phyloP scores from a whole-genome alignment of 2,329 filamentous ascomycete species.

The Ophiognomonia clavigignenti-juglandacearum region DNA sequence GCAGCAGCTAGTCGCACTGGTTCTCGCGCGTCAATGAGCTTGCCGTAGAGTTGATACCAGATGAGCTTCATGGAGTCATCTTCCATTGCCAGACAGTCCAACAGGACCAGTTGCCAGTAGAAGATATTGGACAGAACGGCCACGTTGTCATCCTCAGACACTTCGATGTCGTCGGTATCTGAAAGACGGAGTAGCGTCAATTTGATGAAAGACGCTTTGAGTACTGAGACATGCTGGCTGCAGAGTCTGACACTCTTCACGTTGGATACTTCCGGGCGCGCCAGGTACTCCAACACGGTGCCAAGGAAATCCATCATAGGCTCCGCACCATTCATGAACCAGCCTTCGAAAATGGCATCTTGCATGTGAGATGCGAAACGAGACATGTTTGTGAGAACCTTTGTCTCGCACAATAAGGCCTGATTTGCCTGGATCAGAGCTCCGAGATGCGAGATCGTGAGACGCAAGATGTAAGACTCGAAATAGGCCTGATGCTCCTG shows the following conservation, averaged over 20 bases:
- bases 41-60: constrained; percentile 90
- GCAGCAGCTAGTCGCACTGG: constrained; percentile 71
- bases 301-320: constrained; percentile 82
- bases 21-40: constrained; percentile 67
- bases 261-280: constrained; percentile 73
- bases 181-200: constrained; percentile 78
- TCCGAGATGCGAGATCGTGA: constrained; percentile 66
- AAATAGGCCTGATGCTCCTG: constrained; percentile 94
- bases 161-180: constrained; percentile 67
- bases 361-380: constrained; percentile 76
- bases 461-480: constrained; percentile 80
- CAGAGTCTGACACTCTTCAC: constrained; percentile 91
- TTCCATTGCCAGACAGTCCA: constrained; percentile 72
- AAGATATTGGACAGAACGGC: constrained; percentile 78
- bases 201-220: constrained; percentile 73
- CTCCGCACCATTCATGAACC: constrained; percentile 88
- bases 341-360: constrained; percentile 91
- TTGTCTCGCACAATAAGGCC: constrained; percentile 71
- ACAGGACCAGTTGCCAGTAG: constrained; percentile 92
- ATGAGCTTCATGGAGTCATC: constrained; percentile 79
- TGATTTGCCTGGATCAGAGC: constrained; percentile 68
- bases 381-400: constrained; percentile 79
- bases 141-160: constrained; percentile 57
- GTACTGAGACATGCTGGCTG: constrained; percentile 71
- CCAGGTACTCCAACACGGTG: constrained; percentile 79